Base-by-base conservation (phyloP, 495 filamentous ascomycete genomes). In the Lepraria neglecta region DNA sequence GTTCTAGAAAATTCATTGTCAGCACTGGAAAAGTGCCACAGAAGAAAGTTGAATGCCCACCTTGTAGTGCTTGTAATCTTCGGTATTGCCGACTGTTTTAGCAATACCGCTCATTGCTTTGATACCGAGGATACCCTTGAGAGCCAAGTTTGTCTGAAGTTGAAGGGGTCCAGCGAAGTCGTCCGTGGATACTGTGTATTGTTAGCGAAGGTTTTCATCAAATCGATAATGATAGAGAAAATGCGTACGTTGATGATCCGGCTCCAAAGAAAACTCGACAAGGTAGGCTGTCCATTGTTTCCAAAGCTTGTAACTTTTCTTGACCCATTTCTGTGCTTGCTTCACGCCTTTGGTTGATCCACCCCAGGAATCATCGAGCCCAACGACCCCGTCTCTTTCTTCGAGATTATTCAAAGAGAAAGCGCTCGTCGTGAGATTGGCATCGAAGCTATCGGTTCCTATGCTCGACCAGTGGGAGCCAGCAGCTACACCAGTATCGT, bases 91-190 rank as follows among this genome's bases (percentile, higher is more conserved):
- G 10, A 87, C 75, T 3, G 91, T 71, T 35, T 80, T 80, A 9
- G 92, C 82, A 33, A 97, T 81, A 68, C 91, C 85, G 71, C 86
- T 86, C 90, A 97, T 96, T 51, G 92, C 92, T 68, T 87, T 87
- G 75, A 97, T 96, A 42, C 92, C 92, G 65, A 97, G 81, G 66
- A 97, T 95, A 6, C 91, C 92, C 69, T 96, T 97, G 31, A 97
- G 74, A 1, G 92, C 92, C 9, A 97, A 77, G 65, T 97, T 97
- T 0, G 92, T 95, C 71, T 96, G 91, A 56, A 95, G 87, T 31
- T 89, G 85, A 48, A 97, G 80, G 83, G 90, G 94, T 45, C 92
- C 92, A 33, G 92, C 92, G 71, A 97, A 97, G 72, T 97, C 92
- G 70, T 97, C 92, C 6, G 92, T 97, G 31, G 84, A 92, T 11